These are phyloP conservation scores for Zalaria obscura DNA, from an alignment of 2,329 filamentous ascomycete genomes.

Conservation along the genomic window DNA sequence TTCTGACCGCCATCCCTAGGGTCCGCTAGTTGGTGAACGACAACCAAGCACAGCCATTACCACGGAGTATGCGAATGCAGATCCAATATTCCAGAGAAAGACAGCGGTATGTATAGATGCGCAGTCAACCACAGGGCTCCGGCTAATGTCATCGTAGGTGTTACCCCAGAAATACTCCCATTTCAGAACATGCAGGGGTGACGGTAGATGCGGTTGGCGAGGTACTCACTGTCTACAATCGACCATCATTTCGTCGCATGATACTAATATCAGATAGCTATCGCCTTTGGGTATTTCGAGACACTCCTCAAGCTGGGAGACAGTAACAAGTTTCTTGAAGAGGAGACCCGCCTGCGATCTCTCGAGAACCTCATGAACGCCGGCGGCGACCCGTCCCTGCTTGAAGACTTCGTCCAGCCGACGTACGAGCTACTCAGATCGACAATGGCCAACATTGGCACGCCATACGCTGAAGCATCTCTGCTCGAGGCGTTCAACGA, in stretches of 20 bases:
- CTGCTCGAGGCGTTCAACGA: conserved; percentile 64
- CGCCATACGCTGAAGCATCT: conserved; percentile 29
- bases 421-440: conserved; percentile 54
- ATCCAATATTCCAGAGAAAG: conserved; percentile 73
- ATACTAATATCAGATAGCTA: conserved; percentile 43
- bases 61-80: conserved; percentile 76
- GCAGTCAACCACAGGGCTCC: not conserved
- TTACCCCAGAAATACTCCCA: conserved; percentile 69
- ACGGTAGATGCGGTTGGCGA: conserved; percentile 96
- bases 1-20: conserved; percentile 36
- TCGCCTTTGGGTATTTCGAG: conserved; percentile 89
- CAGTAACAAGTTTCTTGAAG: conserved; percentile 49
- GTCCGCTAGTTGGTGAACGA: conserved; percentile 67
- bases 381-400: conserved; percentile 54
- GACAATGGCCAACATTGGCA: conserved; percentile 29
- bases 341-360: conserved; percentile 56
- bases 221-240: conserved; percentile 43
- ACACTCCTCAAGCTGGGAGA: conserved; percentile 58
- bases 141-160: conserved; percentile 35
- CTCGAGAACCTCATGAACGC: conserved; percentile 57
- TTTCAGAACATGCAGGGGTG: conserved; percentile 44
- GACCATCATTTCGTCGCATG: conserved; percentile 1
- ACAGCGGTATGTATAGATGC: conserved; percentile 52
- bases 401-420: conserved; percentile 73
- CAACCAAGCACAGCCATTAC: conserved; percentile 64